Conservation (phyloP, 768 basidiomycete species). For the Amanita molliuscula region DNA sequence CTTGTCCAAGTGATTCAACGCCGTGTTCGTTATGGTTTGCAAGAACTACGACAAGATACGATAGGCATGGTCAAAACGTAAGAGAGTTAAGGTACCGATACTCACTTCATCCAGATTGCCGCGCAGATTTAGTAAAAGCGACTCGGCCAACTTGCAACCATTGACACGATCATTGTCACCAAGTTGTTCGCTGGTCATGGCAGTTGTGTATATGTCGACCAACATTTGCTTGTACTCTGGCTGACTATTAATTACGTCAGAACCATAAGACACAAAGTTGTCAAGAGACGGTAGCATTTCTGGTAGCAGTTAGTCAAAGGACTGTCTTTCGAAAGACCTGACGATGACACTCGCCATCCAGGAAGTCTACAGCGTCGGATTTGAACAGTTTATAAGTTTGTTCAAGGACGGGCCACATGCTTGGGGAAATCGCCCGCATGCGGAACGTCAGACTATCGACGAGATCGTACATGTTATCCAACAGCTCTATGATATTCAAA, state of each 20-base stretch:
- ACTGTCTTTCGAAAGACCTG: neutral
- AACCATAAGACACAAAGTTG: constrained; percentile 82
- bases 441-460: constrained; percentile 82
- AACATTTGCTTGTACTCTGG: constrained; percentile 72
- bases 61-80: neutral
- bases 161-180: constrained; percentile 81
- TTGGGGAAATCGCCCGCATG: constrained; percentile 60
- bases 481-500: constrained; percentile 44
- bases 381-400: constrained; percentile 78
- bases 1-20: constrained; percentile 49
- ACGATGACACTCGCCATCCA: constrained; percentile 50
- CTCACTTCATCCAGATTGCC: constrained; percentile 73
- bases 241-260: constrained; percentile 61
- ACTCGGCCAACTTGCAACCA: constrained; percentile 80
- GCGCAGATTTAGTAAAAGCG: constrained; percentile 68
- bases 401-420: constrained; percentile 86
- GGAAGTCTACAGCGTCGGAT: constrained; percentile 73
- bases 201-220: constrained; percentile 73
- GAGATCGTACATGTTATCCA: constrained; percentile 81
- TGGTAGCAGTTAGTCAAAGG: constrained; percentile 13
- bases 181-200: constrained; percentile 57
- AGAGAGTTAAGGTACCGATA: constrained; percentile 5
- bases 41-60: constrained; percentile 35
- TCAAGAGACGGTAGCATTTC: constrained; percentile 86
- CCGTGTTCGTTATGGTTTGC: constrained; percentile 51